phyloP scores from a whole-genome alignment of 805 yeast species.

The Middelhovenomyces tepae region DNA sequence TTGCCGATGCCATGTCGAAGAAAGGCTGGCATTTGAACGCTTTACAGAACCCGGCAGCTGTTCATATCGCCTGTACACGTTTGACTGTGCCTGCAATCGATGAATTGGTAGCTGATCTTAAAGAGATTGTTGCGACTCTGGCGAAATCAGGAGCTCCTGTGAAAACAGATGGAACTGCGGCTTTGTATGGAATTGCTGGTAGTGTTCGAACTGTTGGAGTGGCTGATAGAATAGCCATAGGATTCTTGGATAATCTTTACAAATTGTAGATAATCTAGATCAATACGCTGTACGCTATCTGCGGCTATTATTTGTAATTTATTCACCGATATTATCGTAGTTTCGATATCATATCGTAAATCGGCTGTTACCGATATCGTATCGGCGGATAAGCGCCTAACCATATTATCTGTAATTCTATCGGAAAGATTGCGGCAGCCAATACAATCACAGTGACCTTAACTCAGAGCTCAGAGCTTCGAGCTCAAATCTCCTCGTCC shows the following conservation, averaged over 20 bases:
- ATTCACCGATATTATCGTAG: neutral
- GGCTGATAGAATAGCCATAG: constrained; percentile 69
- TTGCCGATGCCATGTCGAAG: constrained; percentile 60
- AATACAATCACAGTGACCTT: no score
- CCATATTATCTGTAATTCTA: no score
- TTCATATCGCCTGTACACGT: constrained; percentile 82
- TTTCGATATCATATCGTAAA: neutral
- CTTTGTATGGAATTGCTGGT: constrained; percentile 92
- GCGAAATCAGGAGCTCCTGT: constrained; percentile 12
- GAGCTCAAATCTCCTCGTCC: no score
- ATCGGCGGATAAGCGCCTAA: no score
- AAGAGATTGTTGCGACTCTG: constrained; percentile 36
- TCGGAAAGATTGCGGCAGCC: no score
- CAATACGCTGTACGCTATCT: neutral
- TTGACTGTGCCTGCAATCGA: constrained; percentile 56
- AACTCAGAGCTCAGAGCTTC: no score
- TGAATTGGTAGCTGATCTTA: constrained; percentile 47
- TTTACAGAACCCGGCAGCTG: constrained; percentile 81
- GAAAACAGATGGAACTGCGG: constrained; percentile 53
- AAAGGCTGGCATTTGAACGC: constrained; percentile 87
- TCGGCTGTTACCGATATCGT: no score
- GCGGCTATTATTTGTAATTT: neutral
- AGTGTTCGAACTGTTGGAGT: constrained; percentile 76
- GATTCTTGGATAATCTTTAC: constrained; percentile 74
- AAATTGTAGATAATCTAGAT: constrained; percentile 31